Evolutionary conservation across 805 yeast species (phyloP), one percentile per base, ranked within the genome.

Genomic region (Candida railenensis): DNA sequence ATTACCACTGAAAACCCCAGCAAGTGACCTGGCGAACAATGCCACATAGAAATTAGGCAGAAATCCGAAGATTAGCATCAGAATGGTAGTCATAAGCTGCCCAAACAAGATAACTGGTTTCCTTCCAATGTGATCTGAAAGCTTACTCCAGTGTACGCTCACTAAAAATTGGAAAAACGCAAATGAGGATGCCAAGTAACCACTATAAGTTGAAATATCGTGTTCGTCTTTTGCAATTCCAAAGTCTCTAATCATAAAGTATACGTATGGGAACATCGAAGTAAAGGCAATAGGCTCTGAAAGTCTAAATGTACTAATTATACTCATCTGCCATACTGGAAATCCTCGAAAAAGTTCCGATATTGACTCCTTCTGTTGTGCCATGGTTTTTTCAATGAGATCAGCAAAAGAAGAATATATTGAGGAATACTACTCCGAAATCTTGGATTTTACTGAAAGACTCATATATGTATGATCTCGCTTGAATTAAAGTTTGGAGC

Each of bases 241-340:
- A 56, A 81, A 81, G 49, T 79, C 83, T 48, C 78, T 61, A 16
- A 82, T 81, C 85, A 82, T 78, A 62, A 79, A 82, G 58, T 77
- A 82, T 34, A 81, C 73, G 54, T 82, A 82, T 2, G 87, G 87
- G 56, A 82, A 81, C 34, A 81, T 59, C 3, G 85, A 80, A 3
- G 85, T 80, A 65, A 81, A 82, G 2, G 85, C 80, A 20, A 82
- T 71, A 1, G 87, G 87, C 56, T 82, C 87, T 9, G 81, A 71
- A 48, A 81, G 76, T 47, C 87, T 65, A 43, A 80, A 76, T 28
- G 74, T 49, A 22, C 68, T 51, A 3, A 69, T 57, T 46, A 65
- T 68, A 32, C 50, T 43, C 60, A 68, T 67, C 52, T 82, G 86
- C 55, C 74, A 63, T 55, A 74, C 66, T 16, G 86, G 86, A 55